Base-by-base conservation (phyloP, 148 eudicot genomes). In the Polygonum aviculare region DNA sequence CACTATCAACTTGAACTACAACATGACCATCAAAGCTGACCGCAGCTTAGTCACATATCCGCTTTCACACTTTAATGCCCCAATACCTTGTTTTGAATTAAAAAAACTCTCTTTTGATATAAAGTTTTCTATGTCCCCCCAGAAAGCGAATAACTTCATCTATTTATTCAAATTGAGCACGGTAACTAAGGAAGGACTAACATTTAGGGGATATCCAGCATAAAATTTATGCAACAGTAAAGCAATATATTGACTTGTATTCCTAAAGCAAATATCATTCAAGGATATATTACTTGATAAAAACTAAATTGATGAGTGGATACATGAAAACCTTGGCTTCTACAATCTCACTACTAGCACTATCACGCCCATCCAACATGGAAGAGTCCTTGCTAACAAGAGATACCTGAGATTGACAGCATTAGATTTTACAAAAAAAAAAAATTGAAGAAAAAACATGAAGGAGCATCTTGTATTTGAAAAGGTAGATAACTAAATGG, bases 311-410 rank as follows among this genome's bases (percentile, higher is more conserved):
- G 31, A 26, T 1, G 31, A 26, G 31, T 26, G 31, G 31, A 26
- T 26, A 26, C 31, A 26, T 26, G 31, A 26, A 26, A 26, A 26
- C 31, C 31, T 26, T 26, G 31, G 31, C 31, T 26, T 26, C 31
- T 26, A 0, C 31, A 26, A 31, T 26, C 85, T 92, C 97, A 59
- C 82, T 86, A 79, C 97, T 92, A 71, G 98, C 98, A 82, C 90
- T 90, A 70, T 91, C 98, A 83, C 90, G 97, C 75, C 98, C 98
- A 86, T 95, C 98, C 82, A 95, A 83, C 98, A 95, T 95, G 35
- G 98, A 95, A 49, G 98, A 92, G 83, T 95, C 98, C 85, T 92
- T 95, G 85, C 98, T 95, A 71, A 95, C 98, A 63, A 95, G 98
- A 71, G 98, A 95, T 81, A 95, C 98, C 98, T 95, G 83, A 16